phyloP scores from a whole-genome alignment of 2,329 filamentous ascomycete species.

The Mycocentrospora acerina region DNA sequence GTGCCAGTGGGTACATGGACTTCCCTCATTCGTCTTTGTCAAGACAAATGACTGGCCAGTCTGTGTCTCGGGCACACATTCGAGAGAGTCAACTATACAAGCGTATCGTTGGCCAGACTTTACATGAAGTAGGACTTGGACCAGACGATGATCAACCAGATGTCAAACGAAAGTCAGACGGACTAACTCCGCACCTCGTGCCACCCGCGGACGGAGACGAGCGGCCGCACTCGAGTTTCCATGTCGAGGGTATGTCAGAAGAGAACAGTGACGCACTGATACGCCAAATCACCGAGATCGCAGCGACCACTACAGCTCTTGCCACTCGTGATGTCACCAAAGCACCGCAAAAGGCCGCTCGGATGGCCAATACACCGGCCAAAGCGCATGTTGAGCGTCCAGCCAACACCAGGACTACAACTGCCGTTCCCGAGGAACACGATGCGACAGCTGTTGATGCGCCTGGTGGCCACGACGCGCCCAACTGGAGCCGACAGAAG shows the following conservation, averaged over 20 bases:
- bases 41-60: conserved; percentile 31
- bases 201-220: conserved; percentile 39
- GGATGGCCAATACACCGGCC: conserved; percentile 38
- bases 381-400: conserved; percentile 43
- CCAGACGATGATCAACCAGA: conserved; percentile 53
- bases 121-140: conserved; percentile 76
- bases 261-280: conserved; percentile 80
- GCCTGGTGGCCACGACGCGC: conserved; percentile 81
- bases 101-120: conserved; percentile 84
- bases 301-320: conserved; percentile 84
- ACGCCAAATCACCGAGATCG: conserved; percentile 89
- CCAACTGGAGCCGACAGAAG: conserved; percentile 94
- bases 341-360: conserved; percentile 53
- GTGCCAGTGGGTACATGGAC: conserved; percentile 31
- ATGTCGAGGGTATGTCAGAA: conserved; percentile 69
- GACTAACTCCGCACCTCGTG: conserved; percentile 37
- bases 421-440: conserved; percentile 51
- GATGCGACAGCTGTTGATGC: conserved; percentile 48
- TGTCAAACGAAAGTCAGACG: conserved; percentile 29
- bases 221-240: conserved; percentile 48
- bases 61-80: conserved; percentile 59
- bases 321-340: conserved; percentile 75
- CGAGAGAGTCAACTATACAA: conserved; percentile 89
- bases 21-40: conserved; percentile 33
- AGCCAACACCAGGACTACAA: conserved; percentile 41